Evolutionary conservation across 2,329 filamentous ascomycete genomes (phyloP).

Genomic region (Fusarium nelsonii): DNA sequence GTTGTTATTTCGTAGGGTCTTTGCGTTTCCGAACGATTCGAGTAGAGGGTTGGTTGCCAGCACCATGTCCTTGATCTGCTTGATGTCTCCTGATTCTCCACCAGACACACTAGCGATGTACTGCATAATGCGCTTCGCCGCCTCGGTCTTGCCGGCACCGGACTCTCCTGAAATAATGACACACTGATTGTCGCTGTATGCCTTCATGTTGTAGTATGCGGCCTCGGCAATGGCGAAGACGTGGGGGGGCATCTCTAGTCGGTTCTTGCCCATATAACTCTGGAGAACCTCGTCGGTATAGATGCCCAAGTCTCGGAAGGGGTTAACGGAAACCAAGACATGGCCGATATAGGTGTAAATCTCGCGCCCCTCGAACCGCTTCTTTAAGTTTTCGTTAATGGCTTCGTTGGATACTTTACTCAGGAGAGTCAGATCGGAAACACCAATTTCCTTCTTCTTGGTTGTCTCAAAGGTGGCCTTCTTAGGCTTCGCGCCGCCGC

Average conservation of each 20-base stretch:
- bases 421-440: constrained; percentile 95
- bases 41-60: constrained; percentile 96
- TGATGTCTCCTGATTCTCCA: constrained; percentile 84
- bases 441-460: constrained; percentile 99
- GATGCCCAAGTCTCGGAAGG: constrained; percentile 96
- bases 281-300: constrained; percentile 95
- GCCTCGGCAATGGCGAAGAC: constrained; percentile 98
- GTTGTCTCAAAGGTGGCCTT: constrained; percentile 96
- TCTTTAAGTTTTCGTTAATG: constrained; percentile 99
- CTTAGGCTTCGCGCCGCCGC: constrained; percentile 76
- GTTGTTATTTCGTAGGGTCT: constrained; percentile 98
- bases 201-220: constrained; percentile 99
- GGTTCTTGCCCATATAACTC: constrained; percentile 96
- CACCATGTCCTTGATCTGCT: constrained; percentile 99
- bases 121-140: constrained; percentile 98
- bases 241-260: constrained; percentile 93
- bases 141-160: constrained; percentile 97
- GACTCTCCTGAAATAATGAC: constrained; percentile 99
- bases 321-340: constrained; percentile 98
- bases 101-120: constrained; percentile 98
- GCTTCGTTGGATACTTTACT: constrained; percentile 99
- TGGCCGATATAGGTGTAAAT: constrained; percentile 99
- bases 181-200: constrained; percentile 98
- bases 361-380: constrained; percentile 95
- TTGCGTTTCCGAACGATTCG: constrained; percentile 98